Evolutionary conservation across 306 rosid species (phyloP).

Genomic region (Phaseolus lunatus): DNA sequence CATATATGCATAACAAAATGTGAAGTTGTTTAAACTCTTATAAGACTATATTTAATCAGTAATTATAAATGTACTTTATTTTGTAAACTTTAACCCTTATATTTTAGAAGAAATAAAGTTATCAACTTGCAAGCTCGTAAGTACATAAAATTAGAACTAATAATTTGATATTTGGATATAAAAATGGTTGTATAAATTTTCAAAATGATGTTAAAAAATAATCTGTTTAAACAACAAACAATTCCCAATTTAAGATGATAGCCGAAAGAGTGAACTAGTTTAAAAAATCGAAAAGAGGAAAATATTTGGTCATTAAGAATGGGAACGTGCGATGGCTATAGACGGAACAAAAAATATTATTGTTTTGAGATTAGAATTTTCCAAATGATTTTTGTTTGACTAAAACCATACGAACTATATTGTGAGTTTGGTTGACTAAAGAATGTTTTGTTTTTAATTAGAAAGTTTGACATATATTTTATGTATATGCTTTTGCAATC

Average conservation of each 20-base stretch:
- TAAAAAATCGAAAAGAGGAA: not conserved
- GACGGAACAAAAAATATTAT: slow-evolving; percentile 3
- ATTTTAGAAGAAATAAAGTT: not conserved
- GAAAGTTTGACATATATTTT: not conserved
- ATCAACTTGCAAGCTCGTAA: not conserved
- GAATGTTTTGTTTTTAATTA: not conserved
- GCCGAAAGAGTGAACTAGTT: not conserved
- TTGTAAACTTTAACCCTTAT: not conserved
- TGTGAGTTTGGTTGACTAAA: not conserved
- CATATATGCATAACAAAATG: not conserved
- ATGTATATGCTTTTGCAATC: not conserved
- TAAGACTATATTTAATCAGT: not conserved
- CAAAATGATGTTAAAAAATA: not conserved
- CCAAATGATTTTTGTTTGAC: not conserved
- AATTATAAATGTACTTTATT: not conserved
- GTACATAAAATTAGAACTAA: not conserved
- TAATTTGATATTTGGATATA: not conserved
- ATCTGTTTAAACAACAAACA: no score
- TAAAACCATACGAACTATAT: not conserved
- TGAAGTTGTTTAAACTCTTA: not conserved
- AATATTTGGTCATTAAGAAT: not conserved
- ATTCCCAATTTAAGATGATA: no score
- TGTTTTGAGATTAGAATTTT: not conserved
- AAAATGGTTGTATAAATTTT: not conserved
- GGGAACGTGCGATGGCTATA: slow-evolving; percentile 3